Evolutionary conservation across 176 grass and related monocot genomes (phyloP).

Genomic region (Oryza meridionalis): DNA sequence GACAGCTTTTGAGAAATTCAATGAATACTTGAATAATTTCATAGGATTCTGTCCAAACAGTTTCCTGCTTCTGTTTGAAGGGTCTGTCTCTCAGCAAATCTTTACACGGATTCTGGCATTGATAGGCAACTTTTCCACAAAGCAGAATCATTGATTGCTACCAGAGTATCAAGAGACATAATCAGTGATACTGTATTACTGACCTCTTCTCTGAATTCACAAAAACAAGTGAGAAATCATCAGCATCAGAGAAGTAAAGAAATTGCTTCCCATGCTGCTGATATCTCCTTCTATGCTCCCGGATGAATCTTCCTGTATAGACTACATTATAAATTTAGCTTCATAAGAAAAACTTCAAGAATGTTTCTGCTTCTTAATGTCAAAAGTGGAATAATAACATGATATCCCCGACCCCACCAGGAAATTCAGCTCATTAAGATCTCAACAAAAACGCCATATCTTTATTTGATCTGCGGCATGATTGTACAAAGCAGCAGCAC

Average conservation of each 20-base stretch:
- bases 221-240: neutral
- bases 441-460: slow-evolving; percentile 26
- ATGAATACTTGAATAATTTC: neutral
- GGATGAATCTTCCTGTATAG: neutral
- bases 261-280: neutral
- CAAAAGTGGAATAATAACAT: slow-evolving; percentile 1
- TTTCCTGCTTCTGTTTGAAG: slow-evolving; percentile 9
- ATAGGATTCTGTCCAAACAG: slow-evolving; percentile 1
- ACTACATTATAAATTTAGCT: neutral
- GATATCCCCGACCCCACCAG: neutral
- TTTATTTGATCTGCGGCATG: slow-evolving; percentile 37
- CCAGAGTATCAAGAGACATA: neutral
- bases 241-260: neutral
- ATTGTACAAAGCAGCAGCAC: slow-evolving; percentile 39
- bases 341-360: neutral
- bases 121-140: slow-evolving; percentile 3
- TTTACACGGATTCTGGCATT: slow-evolving; percentile 21
- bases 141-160: neutral
- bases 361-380: neutral
- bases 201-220: neutral
- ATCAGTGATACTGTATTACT: neutral
- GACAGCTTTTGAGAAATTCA: neutral
- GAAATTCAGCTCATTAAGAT: neutral
- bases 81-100: slow-evolving; percentile 15
- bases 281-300: neutral